Percentiles rank a stretch among this genome's conserved stretches.
These are phyloP conservation scores for Solanum pennellii DNA, from an alignment of 257 asterid species.

Conservation along the genomic window DNA sequence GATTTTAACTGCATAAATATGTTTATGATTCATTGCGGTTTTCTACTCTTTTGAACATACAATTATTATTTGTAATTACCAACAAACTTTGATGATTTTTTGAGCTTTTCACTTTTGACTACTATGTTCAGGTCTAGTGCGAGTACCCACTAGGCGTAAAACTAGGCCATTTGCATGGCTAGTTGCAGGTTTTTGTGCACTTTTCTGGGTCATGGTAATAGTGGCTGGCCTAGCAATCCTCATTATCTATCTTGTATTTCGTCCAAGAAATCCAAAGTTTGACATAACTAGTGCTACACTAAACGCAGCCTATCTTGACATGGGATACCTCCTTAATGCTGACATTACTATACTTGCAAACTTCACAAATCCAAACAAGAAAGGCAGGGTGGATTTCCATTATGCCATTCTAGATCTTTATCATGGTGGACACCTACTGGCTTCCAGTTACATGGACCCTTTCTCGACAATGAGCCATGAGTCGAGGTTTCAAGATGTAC, in stretches of 20 bases:
- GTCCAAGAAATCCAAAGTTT: conserved; percentile 65
- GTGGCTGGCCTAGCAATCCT: conserved; percentile 62
- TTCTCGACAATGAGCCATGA: conserved; percentile 37
- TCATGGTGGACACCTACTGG: conserved; percentile 28
- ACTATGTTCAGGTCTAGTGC: background rate
- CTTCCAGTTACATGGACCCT: conserved; percentile 52
- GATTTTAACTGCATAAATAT: background rate
- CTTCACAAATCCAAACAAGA: conserved; percentile 85
- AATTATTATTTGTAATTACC: background rate
- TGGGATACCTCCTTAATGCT: conserved; percentile 73
- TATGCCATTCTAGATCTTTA: conserved; percentile 54
- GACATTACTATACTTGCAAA: conserved; percentile 68
- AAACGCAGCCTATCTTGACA: conserved; percentile 92
- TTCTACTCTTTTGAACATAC: background rate
- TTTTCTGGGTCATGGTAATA: conserved; percentile 76
- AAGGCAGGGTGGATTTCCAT: conserved; percentile 60
- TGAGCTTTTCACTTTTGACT: background rate
- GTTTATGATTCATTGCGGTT: background rate
- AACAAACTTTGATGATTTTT: background rate
- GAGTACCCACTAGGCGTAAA: conserved; percentile 7
- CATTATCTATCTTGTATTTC: conserved; percentile 60
- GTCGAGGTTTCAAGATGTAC: conserved; percentile 47
- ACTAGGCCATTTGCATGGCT: conserved; percentile 71
- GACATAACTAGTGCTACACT: conserved; percentile 59
- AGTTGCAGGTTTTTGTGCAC: conserved; percentile 57